Percentiles rank a stretch among this genome's conserved stretches.
Conservation (phyloP, 371 early-diverging fungal species). For the Mucor velutinosus region DNA sequence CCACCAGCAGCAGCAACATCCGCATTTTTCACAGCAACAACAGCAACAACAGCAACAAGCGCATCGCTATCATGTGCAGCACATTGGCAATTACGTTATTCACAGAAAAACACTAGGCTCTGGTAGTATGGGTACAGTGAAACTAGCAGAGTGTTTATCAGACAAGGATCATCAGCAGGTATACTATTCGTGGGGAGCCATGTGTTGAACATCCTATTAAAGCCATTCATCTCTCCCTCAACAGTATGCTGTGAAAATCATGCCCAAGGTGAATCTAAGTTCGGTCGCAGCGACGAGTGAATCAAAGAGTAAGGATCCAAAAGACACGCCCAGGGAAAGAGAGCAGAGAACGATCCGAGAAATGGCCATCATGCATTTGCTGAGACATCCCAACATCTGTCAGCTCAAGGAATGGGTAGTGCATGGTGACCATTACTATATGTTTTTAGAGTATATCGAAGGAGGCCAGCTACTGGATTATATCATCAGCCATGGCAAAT, state of each 20-base stretch:
- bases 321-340: conserved; percentile 56
- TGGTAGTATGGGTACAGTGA: conserved; percentile 98
- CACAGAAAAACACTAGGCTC: conserved; percentile 88
- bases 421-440: conserved; percentile 76
- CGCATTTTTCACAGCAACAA: neutral
- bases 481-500: conserved; percentile 68
- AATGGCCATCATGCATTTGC: conserved; percentile 77
- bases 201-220: neutral
- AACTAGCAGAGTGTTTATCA: conserved; percentile 72
- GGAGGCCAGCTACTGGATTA: conserved; percentile 81
- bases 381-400: conserved; percentile 80
- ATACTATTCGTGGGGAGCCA: neutral
- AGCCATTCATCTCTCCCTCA: neutral
- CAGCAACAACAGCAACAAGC: neutral
- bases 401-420: conserved; percentile 75
- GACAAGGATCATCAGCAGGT: conserved; percentile 41
- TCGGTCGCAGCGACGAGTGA: conserved; percentile 1
- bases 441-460: conserved; percentile 85
- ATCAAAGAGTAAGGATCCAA: conserved; percentile 38
- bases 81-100: conserved; percentile 45
- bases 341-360: conserved; percentile 80
- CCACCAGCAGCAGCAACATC: neutral
- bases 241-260: conserved; percentile 54
- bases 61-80: conserved; percentile 20
- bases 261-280: conserved; percentile 45